Base-by-base conservation (phyloP, 495 filamentous ascomycete species). In the Penicillium lividum region DNA sequence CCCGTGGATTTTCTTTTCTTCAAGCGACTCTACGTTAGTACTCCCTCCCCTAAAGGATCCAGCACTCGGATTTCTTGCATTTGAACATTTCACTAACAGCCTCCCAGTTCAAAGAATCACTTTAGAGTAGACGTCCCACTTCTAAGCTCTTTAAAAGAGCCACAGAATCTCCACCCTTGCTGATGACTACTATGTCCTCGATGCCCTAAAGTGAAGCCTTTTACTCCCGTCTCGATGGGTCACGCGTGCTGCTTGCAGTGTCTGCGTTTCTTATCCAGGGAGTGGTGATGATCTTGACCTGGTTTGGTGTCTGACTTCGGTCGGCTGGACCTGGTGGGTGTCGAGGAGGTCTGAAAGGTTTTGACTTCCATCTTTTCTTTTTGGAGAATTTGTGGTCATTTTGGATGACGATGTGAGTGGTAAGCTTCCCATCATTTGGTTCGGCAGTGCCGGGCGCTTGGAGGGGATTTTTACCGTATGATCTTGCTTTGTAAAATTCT, bases 61-160 rank as follows among this genome's bases (percentile, higher is more conserved):
- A 9, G 16, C 3, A 11, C 36, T 29, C 4, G 43, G 11, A 34
- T 42, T 44, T 25, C 53, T 63, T 22, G 22, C 50, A 66, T 45
- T 73, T 73, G 68, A 78, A 66, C 66, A 66, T 42, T 54, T 58
- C 47, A 30, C 69, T 49, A 71, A 40, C 38, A 40, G n/a, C 38
- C 38, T 40, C 38, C 15, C 79, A 84, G 81, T 84, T 86, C 83
- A 86, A 86, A 90, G 87, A 89, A 91, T 91, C 88, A 89, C 88
- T 90, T 91, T 90, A 90, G 87, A 91, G 88, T 89, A 86, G 78
- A 89, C 82, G 86, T 89, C 84, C 82, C 74, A 67, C 80, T 82
- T 84, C 84, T 89, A 84, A 85, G 82, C 86, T 88, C 79, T 86
- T 84, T 83, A 89, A 83, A 87, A 78, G 77, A 87, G 86, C 86